Percentiles rank a stretch among this genome's conserved stretches.
Conservation (phyloP, 1,284 basidiomycete species). For the Hemileccinum hortonii region DNA sequence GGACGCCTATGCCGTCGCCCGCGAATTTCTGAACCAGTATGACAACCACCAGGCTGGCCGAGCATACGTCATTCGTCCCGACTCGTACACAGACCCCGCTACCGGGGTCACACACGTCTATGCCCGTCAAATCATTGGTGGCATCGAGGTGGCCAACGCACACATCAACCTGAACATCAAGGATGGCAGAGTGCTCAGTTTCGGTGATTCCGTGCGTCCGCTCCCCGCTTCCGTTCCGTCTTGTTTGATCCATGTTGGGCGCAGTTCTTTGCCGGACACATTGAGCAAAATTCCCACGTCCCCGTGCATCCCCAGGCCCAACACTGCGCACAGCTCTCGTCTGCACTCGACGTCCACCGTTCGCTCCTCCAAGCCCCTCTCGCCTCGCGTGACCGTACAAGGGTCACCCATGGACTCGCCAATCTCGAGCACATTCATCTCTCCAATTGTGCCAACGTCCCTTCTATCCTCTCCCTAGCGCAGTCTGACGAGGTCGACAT, state of each 20-base stretch:
- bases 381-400: constrained; percentile 11
- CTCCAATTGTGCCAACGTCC: constrained; percentile 57
- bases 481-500: constrained; percentile 20
- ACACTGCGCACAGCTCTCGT: constrained; percentile 52
- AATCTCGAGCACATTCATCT: constrained; percentile 47
- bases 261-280: constrained; percentile 66
- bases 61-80: constrained; percentile 62
- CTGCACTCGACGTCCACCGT: constrained; percentile 26
- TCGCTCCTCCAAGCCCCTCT: constrained; percentile 14
- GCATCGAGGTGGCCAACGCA: constrained; percentile 84
- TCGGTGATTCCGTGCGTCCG: constrained; percentile 71
- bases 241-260: constrained; percentile 5
- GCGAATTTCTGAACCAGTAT: constrained; percentile 50
- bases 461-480: constrained; percentile 23
- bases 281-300: constrained; percentile 36
- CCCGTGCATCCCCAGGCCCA: constrained; percentile 52
- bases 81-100: constrained; percentile 83
- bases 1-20: constrained; percentile 61
- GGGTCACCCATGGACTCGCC: constrained; percentile 19
- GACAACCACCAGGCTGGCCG: constrained; percentile 34
- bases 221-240: constrained; percentile 15
- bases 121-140: constrained; percentile 76
- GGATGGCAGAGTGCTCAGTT: constrained; percentile 76
- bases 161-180: constrained; percentile 90
- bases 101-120: constrained; percentile 88